A percentile compares a stretch with the other conserved stretches of the same genome.
phyloP scores from a whole-genome alignment of 331 rosid genomes.

The Malus hybrid region DNA sequence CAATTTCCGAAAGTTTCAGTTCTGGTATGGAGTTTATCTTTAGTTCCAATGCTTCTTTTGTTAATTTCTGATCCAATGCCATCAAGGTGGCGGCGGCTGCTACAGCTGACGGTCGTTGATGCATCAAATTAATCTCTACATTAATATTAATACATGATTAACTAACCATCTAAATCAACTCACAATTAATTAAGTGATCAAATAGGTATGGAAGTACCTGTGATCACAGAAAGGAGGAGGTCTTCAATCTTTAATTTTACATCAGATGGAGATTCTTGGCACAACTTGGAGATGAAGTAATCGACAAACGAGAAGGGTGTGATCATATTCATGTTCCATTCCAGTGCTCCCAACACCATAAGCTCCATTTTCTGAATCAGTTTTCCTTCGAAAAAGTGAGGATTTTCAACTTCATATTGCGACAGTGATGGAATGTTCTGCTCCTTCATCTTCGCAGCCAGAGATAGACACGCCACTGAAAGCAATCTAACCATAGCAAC shows the following conservation, averaged over 20 bases:
- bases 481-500: conserved; percentile 38
- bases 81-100: conserved; percentile 70
- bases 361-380: conserved; percentile 72
- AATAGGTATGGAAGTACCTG: conserved; percentile 29
- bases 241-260: conserved; percentile 23
- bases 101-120: conserved; percentile 56
- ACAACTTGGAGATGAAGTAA: conserved; percentile 44
- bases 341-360: conserved; percentile 57
- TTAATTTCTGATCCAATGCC: conserved; percentile 44
- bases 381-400: conserved; percentile 37
- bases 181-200: background rate
- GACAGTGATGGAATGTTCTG: conserved; percentile 41
- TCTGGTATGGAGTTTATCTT: conserved; percentile 51
- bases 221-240: conserved; percentile 39
- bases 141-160: background rate
- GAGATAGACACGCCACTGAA: conserved; percentile 63
- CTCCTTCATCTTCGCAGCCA: conserved; percentile 87
- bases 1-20: conserved; percentile 32
- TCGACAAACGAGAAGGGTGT: conserved; percentile 69
- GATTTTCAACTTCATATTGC: conserved; percentile 39
- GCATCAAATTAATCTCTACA: conserved; percentile 57
- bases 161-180: background rate
- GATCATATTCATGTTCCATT: conserved; percentile 56
- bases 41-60: conserved; percentile 35
- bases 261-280: conserved; percentile 32